Evolutionary conservation across 169 alveolate species (phyloP), one percentile per base, ranked within the genome.

Genomic region (Eimeria necatrix): DNA sequence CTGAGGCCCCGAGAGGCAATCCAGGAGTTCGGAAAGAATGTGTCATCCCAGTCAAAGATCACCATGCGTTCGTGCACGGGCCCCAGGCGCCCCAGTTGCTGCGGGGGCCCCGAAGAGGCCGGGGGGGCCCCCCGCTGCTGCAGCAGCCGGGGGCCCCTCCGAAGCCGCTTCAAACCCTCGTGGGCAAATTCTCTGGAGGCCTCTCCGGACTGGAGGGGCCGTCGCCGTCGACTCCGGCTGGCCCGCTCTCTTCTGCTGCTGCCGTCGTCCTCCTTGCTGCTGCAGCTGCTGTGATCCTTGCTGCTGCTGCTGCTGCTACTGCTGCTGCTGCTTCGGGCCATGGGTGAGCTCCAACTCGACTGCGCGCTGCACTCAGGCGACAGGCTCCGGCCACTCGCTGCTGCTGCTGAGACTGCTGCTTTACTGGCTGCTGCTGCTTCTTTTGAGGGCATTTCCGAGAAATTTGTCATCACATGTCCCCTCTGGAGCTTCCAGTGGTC

Each of bases 1-100:
- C 46, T 49, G 4, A 80, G 48, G n/a, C 70, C 70, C 12, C 70
- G 70, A 12, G 71, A 10, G 0, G 88, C 48, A 0, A 80, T 10
- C 88, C 88, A 80, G 0, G 88, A 80, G 20, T 80, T 80, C 9
- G 88, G 88, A 80, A 80, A 80, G n/a, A 80, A 80, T 0, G 88
- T 80, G 49, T 80, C 88, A 80, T 80, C 88, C 88, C 88, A 80
- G 60, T 80, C 88, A 51, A 80, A 80, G 26, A 80, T 80, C 71
- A 80, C 71, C 70, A 80, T 48, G 22, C 88, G 71, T 9, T 80
- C 88, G n/a, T 80, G 88, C n/a, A 16, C 48, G 70, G 71, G 51
- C 51, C 88, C 88, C 46, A 51, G 12, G 84, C 48, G 49, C 26
- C 84, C 84, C 84, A 9, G 56, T 1, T 9, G 56, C 52, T 4